A percentile compares a stretch with the other conserved stretches of the same genome.
Conservation (phyloP, 371 early-diverging fungal species). For the Apophysomyces sp. region DNA sequence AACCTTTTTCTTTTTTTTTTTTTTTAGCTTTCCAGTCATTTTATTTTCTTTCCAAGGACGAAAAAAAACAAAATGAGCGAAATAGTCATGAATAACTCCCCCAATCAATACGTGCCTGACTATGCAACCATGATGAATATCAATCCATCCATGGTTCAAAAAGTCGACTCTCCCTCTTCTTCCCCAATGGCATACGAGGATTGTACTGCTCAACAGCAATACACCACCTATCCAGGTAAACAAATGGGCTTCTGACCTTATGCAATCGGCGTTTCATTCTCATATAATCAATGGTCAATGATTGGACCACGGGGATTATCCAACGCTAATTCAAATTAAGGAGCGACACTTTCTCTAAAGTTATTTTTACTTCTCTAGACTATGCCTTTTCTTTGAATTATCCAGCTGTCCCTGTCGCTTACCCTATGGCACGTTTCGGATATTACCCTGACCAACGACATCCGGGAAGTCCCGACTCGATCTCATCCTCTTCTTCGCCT, state of each 20-base stretch:
- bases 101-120: constrained; percentile 29
- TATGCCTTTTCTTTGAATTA: constrained; percentile 39
- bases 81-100: constrained; percentile 15
- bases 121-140: constrained; percentile 35
- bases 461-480: constrained; percentile 35
- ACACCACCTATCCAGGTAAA: constrained; percentile 33
- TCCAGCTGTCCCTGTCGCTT: constrained; percentile 24
- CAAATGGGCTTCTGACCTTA: background rate
- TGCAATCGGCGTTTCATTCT: constrained; percentile 1
- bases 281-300: background rate
- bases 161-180: constrained; percentile 8
- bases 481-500: constrained; percentile 29
- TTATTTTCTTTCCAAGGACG: background rate
- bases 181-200: constrained; percentile 23
- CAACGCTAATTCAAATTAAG: constrained; percentile 3
- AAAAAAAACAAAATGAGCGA: constrained; percentile 31
- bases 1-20: constrained; percentile 7
- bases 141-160: constrained; percentile 33
- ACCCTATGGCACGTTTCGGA: constrained; percentile 26
- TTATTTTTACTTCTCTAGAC: constrained; percentile 14
- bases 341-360: background rate
- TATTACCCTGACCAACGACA: constrained; percentile 24
- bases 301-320: constrained; percentile 4
- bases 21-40: background rate
- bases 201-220: constrained; percentile 13